phyloP scores from a whole-genome alignment of 1,284 basidiomycete genomes.

The Microbotryomycetes sp. region DNA sequence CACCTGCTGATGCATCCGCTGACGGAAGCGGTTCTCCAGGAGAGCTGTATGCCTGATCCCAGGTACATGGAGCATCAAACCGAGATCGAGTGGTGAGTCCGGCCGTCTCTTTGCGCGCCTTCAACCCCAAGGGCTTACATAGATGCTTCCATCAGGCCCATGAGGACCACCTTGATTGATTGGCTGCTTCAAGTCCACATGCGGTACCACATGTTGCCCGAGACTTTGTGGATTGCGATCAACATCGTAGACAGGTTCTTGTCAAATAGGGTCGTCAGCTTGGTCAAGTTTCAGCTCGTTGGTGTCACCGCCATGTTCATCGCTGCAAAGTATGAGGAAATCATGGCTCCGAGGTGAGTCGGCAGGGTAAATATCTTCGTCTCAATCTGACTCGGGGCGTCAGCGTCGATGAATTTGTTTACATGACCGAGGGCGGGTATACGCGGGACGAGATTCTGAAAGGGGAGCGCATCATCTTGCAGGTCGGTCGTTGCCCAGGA shows the following conservation, averaged over 20 bases:
- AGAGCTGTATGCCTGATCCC: conserved; percentile 80
- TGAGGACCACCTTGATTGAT: conserved; percentile 51
- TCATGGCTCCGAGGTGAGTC: conserved; percentile 58
- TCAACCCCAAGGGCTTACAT: too few species aligned
- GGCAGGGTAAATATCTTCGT: background rate
- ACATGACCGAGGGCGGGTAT: conserved; percentile 94
- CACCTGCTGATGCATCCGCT: too few species aligned
- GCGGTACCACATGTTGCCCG: conserved; percentile 59
- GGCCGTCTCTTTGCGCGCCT: background rate
- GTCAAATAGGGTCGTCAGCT: conserved; percentile 53
- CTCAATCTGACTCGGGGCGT: background rate
- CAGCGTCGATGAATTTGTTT: conserved; percentile 89
- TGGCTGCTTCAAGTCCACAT: conserved; percentile 58
- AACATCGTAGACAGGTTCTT: conserved; percentile 60
- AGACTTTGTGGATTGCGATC: conserved; percentile 61
- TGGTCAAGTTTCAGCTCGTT: conserved; percentile 58
- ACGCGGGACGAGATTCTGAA: conserved; percentile 93
- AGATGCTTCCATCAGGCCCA: conserved; percentile 48
- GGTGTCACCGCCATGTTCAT: conserved; percentile 60
- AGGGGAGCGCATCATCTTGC: conserved; percentile 90
- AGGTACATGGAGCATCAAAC: conserved; percentile 92
- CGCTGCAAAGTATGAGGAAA: conserved; percentile 57
- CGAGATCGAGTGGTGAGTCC: conserved; percentile 77
- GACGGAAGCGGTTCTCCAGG: conserved; percentile 53
- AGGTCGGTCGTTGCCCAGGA: conserved; percentile 42